These are phyloP conservation scores for Tuber magnatum DNA, from an alignment of 495 filamentous ascomycete species.

Conservation along the genomic window DNA sequence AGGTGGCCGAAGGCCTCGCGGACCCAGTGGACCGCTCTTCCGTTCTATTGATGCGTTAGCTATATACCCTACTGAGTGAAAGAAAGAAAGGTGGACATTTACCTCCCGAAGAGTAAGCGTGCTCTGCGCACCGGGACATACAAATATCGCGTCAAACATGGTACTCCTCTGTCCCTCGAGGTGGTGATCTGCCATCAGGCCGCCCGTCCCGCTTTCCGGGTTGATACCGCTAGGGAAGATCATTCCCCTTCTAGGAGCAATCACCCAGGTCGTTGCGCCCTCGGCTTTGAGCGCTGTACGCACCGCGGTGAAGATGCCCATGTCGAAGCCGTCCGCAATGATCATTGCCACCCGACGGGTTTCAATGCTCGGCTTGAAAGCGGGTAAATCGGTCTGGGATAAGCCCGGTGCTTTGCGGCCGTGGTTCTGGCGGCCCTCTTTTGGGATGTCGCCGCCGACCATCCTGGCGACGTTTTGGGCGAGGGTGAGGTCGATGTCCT, in stretches of 20 bases:
- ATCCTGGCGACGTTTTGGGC: slow-evolving; percentile 62
- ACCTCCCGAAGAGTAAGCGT: slow-evolving; percentile 46
- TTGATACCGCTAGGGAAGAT: slow-evolving; percentile 50
- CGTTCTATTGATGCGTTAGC: slow-evolving; percentile 48
- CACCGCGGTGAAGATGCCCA: slow-evolving; percentile 56
- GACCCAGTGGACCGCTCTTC: slow-evolving; percentile 74
- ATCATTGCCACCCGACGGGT: slow-evolving; percentile 70
- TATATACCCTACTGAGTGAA: not conserved
- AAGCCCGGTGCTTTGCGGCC: slow-evolving; percentile 57
- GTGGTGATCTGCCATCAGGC: slow-evolving; percentile 67
- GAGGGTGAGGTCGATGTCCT: slow-evolving; percentile 63
- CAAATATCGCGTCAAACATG: slow-evolving; percentile 75
- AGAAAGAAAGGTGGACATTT: not conserved
- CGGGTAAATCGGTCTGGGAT: slow-evolving; percentile 61
- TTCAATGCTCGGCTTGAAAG: slow-evolving; percentile 57
- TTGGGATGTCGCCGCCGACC: slow-evolving; percentile 60
- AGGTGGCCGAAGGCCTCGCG: slow-evolving; percentile 82
- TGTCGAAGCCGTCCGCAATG: slow-evolving; percentile 74
- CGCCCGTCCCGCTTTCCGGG: slow-evolving; percentile 41
- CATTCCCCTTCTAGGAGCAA: slow-evolving; percentile 56
- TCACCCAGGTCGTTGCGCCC: slow-evolving; percentile 63
- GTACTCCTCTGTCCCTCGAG: slow-evolving; percentile 76
- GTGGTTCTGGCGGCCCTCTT: slow-evolving; percentile 54
- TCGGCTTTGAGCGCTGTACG: slow-evolving; percentile 55
- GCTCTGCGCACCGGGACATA: slow-evolving; percentile 66